Conservation (phyloP, 306 rosid species). For the Quercus robur region DNA sequence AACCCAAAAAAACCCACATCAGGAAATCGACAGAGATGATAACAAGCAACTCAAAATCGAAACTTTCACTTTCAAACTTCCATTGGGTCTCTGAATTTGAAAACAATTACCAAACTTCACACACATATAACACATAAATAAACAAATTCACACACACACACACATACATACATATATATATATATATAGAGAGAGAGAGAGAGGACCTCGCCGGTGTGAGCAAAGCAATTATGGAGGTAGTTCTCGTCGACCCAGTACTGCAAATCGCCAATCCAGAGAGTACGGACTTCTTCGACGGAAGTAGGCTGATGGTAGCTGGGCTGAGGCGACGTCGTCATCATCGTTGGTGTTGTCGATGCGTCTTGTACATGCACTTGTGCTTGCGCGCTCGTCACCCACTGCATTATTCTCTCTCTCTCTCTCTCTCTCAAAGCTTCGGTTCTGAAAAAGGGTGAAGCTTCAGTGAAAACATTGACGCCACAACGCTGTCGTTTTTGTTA, state of each 20-base stretch:
- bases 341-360: background rate
- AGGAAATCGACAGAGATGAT: background rate
- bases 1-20: background rate
- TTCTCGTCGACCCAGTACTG: constrained; percentile 91
- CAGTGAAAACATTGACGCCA: too few species aligned
- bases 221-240: constrained; percentile 66
- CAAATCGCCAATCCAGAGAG: constrained; percentile 91
- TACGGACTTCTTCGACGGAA: constrained; percentile 67
- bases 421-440: background rate
- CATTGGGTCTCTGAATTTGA: background rate
- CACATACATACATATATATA: background rate
- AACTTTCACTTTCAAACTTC: background rate
- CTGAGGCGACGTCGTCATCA: constrained; percentile 20
- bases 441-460: too few species aligned
- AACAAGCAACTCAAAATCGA: background rate
- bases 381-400: background rate
- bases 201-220: constrained; percentile 80
- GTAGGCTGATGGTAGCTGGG: constrained; percentile 45
- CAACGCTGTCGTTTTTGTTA: too few species aligned
- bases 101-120: background rate
- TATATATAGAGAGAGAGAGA: constrained; percentile 1
- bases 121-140: too few species aligned
- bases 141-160: background rate
- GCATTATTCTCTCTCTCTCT: background rate
- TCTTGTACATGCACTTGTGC: background rate